These are phyloP conservation scores for Friedmanniomyces simplex DNA, from an alignment of 495 filamentous ascomycete species.

Conservation along the genomic window DNA sequence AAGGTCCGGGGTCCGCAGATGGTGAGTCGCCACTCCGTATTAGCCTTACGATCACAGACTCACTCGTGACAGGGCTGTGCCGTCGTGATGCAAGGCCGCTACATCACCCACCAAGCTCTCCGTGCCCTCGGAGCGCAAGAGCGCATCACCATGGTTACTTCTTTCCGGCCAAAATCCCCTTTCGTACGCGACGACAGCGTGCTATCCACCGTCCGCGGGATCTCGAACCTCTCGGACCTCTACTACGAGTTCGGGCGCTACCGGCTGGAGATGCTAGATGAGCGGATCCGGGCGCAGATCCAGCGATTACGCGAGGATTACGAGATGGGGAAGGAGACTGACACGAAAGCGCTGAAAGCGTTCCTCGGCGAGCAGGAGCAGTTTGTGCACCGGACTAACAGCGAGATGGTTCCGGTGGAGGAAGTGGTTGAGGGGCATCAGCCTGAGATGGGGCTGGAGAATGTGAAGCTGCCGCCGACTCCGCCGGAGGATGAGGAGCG, in stretches of 20 bases:
- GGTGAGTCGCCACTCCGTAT: constrained; percentile 32
- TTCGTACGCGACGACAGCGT: constrained; percentile 55
- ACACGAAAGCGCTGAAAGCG: constrained; percentile 33
- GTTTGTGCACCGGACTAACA: constrained; percentile 47
- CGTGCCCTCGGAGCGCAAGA: constrained; percentile 52
- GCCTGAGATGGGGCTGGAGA: constrained; percentile 30
- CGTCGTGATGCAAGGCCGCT: constrained; percentile 59
- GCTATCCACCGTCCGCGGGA: constrained; percentile 53
- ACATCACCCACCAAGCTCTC: constrained; percentile 62
- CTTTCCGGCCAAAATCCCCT: constrained; percentile 53
- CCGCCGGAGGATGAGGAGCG: background rate
- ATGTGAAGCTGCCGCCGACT: background rate
- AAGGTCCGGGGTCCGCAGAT: constrained; percentile 60
- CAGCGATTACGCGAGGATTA: constrained; percentile 25
- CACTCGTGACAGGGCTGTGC: constrained; percentile 45
- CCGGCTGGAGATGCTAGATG: constrained; percentile 59
- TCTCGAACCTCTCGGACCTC: constrained; percentile 57
- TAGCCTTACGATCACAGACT: background rate
- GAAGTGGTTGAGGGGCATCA: constrained; percentile 41
- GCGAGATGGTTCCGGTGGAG: constrained; percentile 46
- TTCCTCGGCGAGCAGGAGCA: constrained; percentile 41
- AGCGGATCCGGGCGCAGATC: constrained; percentile 31
- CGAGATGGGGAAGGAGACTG: constrained; percentile 27
- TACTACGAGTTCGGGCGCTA: constrained; percentile 63
- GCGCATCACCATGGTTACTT: constrained; percentile 64